A percentile compares a stretch with the other conserved stretches of the same genome.
Conservation (phyloP, 1,284 basidiomycete species). For the Trametes versicolor region DNA sequence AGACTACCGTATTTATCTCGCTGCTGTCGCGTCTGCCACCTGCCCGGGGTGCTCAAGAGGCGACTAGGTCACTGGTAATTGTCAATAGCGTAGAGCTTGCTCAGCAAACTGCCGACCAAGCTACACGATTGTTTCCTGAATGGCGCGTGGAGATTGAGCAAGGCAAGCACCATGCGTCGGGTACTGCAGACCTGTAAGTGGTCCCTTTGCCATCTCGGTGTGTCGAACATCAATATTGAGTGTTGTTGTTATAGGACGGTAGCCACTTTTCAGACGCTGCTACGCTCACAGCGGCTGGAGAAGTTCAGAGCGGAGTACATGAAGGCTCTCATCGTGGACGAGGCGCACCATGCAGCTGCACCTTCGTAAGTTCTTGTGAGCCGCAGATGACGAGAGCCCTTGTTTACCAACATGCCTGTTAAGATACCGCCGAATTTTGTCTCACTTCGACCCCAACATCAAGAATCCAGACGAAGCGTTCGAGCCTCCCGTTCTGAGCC, state of each 20-base stretch:
- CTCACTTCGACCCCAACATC: constrained; percentile 76
- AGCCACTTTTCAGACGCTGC: constrained; percentile 92
- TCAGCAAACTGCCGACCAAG: constrained; percentile 84
- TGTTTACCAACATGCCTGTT: too few species aligned
- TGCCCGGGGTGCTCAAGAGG: constrained; percentile 52
- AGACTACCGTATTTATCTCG: constrained; percentile 92
- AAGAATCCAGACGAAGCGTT: constrained; percentile 58
- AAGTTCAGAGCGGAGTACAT: constrained; percentile 83
- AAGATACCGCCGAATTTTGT: constrained; percentile 85
- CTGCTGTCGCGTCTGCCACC: constrained; percentile 71
- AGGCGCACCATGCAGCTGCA: constrained; percentile 96
- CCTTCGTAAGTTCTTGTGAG: constrained; percentile 69
- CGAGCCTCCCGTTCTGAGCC: constrained; percentile 46
- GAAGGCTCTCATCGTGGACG: constrained; percentile 91
- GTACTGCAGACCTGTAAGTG: constrained; percentile 85
- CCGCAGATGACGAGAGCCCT: too few species aligned
- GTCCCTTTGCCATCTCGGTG: neutral
- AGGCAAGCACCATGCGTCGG: constrained; percentile 83
- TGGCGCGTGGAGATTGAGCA: constrained; percentile 95
- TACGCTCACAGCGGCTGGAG: constrained; percentile 69
- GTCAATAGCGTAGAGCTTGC: constrained; percentile 93
- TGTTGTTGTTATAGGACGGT: constrained; percentile 68
- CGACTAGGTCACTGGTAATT: constrained; percentile 78
- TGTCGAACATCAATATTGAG: constrained; percentile 22
- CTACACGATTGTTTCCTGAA: constrained; percentile 71